A percentile compares a stretch with the other conserved stretches of the same genome.
These are phyloP conservation scores for Eimeria necatrix DNA, from an alignment of 169 alveolate genomes.

Conservation along the genomic window DNA sequence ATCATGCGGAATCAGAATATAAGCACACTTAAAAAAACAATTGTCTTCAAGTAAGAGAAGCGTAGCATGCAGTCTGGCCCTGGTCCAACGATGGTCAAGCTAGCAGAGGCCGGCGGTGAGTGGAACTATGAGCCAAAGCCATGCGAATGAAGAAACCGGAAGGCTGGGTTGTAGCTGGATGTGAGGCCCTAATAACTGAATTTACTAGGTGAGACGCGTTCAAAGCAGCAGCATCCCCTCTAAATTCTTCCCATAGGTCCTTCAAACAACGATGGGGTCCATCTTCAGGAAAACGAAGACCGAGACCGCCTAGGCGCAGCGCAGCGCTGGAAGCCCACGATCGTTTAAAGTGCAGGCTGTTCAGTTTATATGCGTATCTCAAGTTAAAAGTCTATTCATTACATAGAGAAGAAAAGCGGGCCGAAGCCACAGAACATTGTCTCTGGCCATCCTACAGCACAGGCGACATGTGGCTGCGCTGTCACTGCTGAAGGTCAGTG, in stretches of 20 bases:
- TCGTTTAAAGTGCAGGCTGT: background rate
- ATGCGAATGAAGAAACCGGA: background rate
- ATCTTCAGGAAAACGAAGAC: background rate
- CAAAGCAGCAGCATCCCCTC: too few species aligned
- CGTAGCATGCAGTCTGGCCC: background rate
- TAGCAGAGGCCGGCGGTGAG: constrained; percentile 65
- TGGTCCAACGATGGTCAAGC: constrained; percentile 63
- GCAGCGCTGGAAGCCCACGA: background rate
- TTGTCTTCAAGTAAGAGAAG: background rate
- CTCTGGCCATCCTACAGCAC: background rate
- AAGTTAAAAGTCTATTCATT: background rate
- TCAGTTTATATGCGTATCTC: background rate
- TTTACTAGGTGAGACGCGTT: too few species aligned
- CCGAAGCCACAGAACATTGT: background rate
- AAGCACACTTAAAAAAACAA: background rate
- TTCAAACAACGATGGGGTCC: too few species aligned
- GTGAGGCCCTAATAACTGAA: too few species aligned
- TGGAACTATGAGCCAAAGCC: too few species aligned
- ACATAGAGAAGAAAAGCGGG: background rate
- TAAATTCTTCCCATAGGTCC: too few species aligned
- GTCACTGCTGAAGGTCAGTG: too few species aligned
- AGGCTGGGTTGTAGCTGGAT: background rate
- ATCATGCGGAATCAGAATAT: background rate
- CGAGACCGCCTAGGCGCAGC: background rate
- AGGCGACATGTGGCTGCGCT: too few species aligned